Base-by-base conservation (phyloP, 139 green algal species). In the Desmodesmus armatus region DNA sequence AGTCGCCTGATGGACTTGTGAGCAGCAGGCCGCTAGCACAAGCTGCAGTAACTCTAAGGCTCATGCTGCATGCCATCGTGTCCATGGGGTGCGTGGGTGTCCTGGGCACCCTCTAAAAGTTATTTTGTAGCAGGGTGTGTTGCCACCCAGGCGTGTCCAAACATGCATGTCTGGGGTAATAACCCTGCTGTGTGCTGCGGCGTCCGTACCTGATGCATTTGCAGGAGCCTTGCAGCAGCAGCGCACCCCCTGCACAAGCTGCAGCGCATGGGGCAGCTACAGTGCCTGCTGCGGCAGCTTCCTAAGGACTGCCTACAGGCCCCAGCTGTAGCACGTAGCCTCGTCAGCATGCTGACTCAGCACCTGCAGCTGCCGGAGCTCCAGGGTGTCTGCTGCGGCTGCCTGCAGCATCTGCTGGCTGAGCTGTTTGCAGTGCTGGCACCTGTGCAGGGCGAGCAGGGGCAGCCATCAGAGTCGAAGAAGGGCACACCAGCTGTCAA, bases 341-440 rank as follows among this genome's bases (percentile, higher is more conserved):
- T 80, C 0, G 40, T 80, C 23, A 53, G 72, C 74, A 89, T 94
- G 37, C 77, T 93, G 82, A 84, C 94, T 77, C 88, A 90, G 67
- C 69, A 47, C 3, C 27, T 80, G 37, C 69, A 44, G 31, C 19
- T 40, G 0, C 80, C 80, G 7, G 69, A 27, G 7, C 66, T 87
- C 55, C 86, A 90, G 78, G 31, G 29, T 5, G 27, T 49, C 21
- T 85, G 71, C 71, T 94, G 89, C 80, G 72, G 58, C 39, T 41
- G 93, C 29, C 83, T 94, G 19, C n/a, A 72, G 11, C 51, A 65
- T 89, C 11, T 92, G 60, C 29, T 47, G 5, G 71, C 53, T 65
- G 39, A 83, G 55, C 51, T 81, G 65, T n/a, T 31, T 39, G 47
- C 66, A 53, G 77, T 31, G 47, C 35, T 91, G 41, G 89, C 72